Percentiles rank a stretch among this genome's conserved stretches.
Evolutionary conservation across 345 rosid species (phyloP).

Genomic region (Citropsis articulata): DNA sequence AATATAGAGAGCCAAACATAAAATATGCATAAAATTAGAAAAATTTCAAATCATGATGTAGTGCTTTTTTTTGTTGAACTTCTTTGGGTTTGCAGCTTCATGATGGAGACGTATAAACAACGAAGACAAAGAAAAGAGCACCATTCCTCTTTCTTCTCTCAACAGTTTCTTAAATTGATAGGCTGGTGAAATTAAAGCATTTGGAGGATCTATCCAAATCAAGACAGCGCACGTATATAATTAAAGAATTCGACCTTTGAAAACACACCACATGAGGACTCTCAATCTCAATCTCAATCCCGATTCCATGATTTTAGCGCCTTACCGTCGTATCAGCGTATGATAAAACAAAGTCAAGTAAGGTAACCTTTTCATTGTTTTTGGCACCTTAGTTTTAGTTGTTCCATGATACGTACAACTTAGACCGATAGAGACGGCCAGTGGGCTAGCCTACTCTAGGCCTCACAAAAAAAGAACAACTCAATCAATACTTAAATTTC

Average conservation of each 20-base stretch:
- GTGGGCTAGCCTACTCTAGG: conserved; percentile 10
- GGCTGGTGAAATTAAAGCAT: conserved; percentile 16
- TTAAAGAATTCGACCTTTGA: conserved; percentile 13
- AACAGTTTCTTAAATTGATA: not conserved
- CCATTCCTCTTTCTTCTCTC: not conserved
- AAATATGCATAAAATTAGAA: too few species aligned
- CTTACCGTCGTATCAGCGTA: not conserved
- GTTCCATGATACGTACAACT: not conserved
- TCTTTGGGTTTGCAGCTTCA: not conserved
- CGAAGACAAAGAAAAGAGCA: conserved; percentile 10
- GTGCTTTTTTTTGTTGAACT: too few species aligned
- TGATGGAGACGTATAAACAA: conserved; percentile 18
- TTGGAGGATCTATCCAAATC: conserved; percentile 25
- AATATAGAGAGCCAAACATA: too few species aligned
- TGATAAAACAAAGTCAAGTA: not conserved
- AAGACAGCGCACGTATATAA: conserved; percentile 11
- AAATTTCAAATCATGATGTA: too few species aligned
- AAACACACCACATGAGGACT: conserved; percentile 18
- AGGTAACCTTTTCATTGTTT: not conserved
- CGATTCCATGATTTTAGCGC: not conserved
- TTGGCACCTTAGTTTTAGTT: too few species aligned
- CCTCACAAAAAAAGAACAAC: conserved; percentile 11
- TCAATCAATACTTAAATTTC: not conserved
- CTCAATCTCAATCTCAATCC: not conserved
- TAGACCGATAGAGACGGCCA: not conserved